These are phyloP conservation scores for Kwoniella shivajii DNA, from an alignment of 1,284 basidiomycete genomes.

Conservation along the genomic window DNA sequence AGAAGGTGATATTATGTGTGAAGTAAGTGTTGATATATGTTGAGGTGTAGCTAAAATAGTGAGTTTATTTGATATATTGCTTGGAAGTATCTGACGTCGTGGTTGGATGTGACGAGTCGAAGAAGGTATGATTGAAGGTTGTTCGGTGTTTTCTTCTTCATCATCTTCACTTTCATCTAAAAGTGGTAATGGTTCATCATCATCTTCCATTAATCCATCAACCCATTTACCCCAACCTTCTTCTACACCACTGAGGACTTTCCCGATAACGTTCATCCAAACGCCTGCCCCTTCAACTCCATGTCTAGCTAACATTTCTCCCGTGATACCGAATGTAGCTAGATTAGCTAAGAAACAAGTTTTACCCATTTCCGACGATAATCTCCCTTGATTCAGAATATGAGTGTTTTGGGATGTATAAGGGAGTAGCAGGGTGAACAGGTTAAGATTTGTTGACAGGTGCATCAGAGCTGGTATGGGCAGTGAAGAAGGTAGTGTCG, in stretches of 20 bases:
- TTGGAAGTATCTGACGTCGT: conserved; percentile 26
- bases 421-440: conserved; percentile 46
- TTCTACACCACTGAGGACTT: conserved; percentile 31
- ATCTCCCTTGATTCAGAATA: conserved; percentile 28
- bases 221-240: conserved; percentile 52
- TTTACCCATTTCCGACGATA: conserved; percentile 42
- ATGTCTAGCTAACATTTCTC: conserved; percentile 41
- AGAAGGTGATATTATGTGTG: conserved; percentile 22
- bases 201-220: conserved; percentile 35
- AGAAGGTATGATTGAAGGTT: not conserved
- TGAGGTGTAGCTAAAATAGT: conserved; percentile 34
- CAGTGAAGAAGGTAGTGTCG: conserved; percentile 44
- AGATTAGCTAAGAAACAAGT: conserved; percentile 52
- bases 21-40: conserved; percentile 34
- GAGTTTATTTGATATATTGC: conserved; percentile 37
- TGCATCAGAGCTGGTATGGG: conserved; percentile 49
- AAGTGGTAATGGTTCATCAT: conserved; percentile 15
- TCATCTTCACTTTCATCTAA: conserved; percentile 28
- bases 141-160: conserved; percentile 3
- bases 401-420: conserved; percentile 25
- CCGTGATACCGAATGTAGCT: conserved; percentile 51
- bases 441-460: conserved; percentile 41
- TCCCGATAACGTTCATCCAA: conserved; percentile 47
- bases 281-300: conserved; percentile 25
- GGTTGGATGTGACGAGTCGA: not conserved